Base-by-base conservation (phyloP, 2,329 filamentous ascomycete species). In the Rutstroemia sp. region DNA sequence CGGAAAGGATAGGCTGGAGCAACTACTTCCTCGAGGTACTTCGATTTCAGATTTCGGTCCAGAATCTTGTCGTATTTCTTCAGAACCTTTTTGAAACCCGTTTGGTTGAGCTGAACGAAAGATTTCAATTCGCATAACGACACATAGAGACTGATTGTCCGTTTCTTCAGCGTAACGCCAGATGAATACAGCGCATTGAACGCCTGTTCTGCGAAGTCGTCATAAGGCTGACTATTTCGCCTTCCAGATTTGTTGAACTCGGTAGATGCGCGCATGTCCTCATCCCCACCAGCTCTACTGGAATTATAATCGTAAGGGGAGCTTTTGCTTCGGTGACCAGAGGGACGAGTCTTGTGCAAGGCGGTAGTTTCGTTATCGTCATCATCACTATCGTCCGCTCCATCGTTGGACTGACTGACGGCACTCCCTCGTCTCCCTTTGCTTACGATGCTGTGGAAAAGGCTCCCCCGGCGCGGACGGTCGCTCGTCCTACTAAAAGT, bases 61-160 rank as follows among this genome's bases (percentile, higher is more conserved):
- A 96, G 75, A 57, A 88, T 97, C 77, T 99, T 99, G 78, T 99
- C 94, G 68, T 94, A 99, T 72, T 99, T 99, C 75, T 99, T 99
- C 63, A 97, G 75, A 0, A 95, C 92, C 73, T 99, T 99, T 67
- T 86, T 83, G 73, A 99, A 99, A 12, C 94, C 94, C 0, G 94
- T 99, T 73, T 88, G 88, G 78, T 99, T 99, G 60, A 99, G 82
- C 74, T 97, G 92, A 55, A 92, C 86, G 68, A 92, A 99, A 2
- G 92, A 97, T 69, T 96, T 95, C 66, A 99, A 82, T 71, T 96
- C 94, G 73, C 92, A 96, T 17, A 97, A 77, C 62, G 89, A 88
- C 47, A 99, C 94, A 69, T 96, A 99, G 58, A 92, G 77, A 68
- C 84, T 84, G 63, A 95, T 84, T 55, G 90, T 87, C 54, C 92